Evolutionary conservation across 208 protist species (phyloP), one percentile per base, ranked within the genome.

Genomic region (Polymyxa betae): DNA sequence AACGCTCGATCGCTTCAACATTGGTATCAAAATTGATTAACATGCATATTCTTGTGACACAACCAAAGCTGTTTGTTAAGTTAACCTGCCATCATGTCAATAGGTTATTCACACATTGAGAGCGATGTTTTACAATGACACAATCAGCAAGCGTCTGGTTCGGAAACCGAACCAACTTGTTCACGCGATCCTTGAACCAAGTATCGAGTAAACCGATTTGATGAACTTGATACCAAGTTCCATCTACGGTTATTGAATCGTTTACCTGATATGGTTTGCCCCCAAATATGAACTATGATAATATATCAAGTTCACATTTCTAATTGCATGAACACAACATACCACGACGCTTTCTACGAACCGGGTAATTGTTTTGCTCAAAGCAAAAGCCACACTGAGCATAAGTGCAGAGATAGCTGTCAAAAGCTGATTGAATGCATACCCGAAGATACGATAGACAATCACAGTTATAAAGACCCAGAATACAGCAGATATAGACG

Each of bases 261-360:
- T 82, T 82, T 5, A 82, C 72, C n/a, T 82, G 72, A 35, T 82
- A 82, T 82, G 72, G 72, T 82, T 82, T 82, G 16, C 72, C 72
- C 35, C 72, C 72, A 43, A 82, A 82, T 45, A 82, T 82, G 72
- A 82, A 82, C 72, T 82, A 35, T 20, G 5, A 43, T n/a, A 43
- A 60, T 29, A 29, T 60, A 38, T 5, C 35, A 12, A 82, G 72
- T 38, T 20, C 5, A 45, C 5, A 43, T 35, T 40, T 16, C 35
- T 5, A 5, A 12, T 20, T 82, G 35, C 5, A 5, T 35, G 16
- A 82, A 82, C n/a, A 82, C 35, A n/a, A 40, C 72, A 38, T 43
- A 82, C 72, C 5, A 43, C n/a, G n/a, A 82, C 40, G n/a, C 72
- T 45, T 82, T 82, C 72, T 5, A 82, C 72, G 35, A 82, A 43